Evolutionary conservation across 139 green algal species (phyloP).

Genomic region (Dunaliella primolecta): DNA sequence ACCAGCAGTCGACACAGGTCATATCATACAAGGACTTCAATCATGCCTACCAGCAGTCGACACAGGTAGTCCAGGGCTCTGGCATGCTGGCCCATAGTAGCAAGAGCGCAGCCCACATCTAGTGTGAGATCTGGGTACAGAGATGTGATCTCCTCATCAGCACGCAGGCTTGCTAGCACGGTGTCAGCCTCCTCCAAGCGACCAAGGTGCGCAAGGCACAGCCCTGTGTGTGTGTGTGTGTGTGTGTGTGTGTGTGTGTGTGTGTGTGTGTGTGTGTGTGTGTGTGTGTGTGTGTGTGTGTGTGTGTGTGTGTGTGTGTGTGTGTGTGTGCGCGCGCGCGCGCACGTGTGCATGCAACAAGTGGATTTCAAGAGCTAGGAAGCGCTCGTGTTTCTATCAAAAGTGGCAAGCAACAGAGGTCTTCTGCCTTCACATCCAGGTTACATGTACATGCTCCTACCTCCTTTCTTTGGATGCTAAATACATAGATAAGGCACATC

Average conservation of each 20-base stretch:
- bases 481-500: no score
- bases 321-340: conserved; percentile 70
- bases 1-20: no score
- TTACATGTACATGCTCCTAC: no score
- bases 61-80: not conserved
- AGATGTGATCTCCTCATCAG: not conserved
- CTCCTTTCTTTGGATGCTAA: no score
- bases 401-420: no score
- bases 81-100: not conserved
- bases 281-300: not conserved
- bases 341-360: conserved; percentile 9
- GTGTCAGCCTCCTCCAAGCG: conserved; percentile 32
- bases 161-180: conserved; percentile 27
- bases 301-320: conserved; percentile 20
- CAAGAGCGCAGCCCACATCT: not conserved
- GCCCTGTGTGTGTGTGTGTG: conserved; percentile 22
- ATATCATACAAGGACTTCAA: no score
- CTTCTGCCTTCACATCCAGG: no score
- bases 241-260: not conserved
- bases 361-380: no score
- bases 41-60: not conserved
- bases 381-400: no score
- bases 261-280: not conserved
- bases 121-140: not conserved
- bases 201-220: conserved; percentile 56